These are phyloP conservation scores for Psilocybe azurescens DNA, from an alignment of 768 basidiomycete species.

Conservation along the genomic window DNA sequence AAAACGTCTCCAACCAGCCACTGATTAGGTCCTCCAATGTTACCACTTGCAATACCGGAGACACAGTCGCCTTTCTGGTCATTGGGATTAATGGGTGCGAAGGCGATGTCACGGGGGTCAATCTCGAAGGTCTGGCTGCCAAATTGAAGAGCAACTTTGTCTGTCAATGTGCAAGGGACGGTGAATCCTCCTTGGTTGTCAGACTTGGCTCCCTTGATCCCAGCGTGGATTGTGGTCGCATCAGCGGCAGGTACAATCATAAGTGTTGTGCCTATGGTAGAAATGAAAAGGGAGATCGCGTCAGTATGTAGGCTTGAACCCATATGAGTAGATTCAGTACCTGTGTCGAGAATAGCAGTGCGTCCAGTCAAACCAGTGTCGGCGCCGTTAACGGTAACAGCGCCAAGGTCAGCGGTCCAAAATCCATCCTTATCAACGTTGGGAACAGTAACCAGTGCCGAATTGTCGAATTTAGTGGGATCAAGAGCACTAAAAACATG, in stretches of 20 bases:
- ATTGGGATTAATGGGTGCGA: slow-evolving; percentile 53
- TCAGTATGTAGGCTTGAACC: not conserved
- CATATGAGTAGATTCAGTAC: slow-evolving; percentile 12
- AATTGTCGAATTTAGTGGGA: slow-evolving; percentile 64
- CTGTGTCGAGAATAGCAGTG: slow-evolving; percentile 76
- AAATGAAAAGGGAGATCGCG: slow-evolving; percentile 23
- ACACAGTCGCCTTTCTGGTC: slow-evolving; percentile 66
- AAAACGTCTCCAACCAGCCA: slow-evolving; percentile 57
- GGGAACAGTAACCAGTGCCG: slow-evolving; percentile 59
- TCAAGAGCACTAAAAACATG: slow-evolving; percentile 58
- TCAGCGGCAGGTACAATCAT: slow-evolving; percentile 48
- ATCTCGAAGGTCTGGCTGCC: slow-evolving; percentile 56
- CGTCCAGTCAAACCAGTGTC: slow-evolving; percentile 59
- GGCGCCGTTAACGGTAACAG: slow-evolving; percentile 61
- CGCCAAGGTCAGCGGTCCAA: slow-evolving; percentile 76
- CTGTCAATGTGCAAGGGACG: slow-evolving; percentile 49
- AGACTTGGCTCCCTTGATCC: slow-evolving; percentile 46
- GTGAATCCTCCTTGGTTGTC: slow-evolving; percentile 56
- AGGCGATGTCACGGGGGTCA: slow-evolving; percentile 67
- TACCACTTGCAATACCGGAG: slow-evolving; percentile 71
- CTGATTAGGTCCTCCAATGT: slow-evolving; percentile 48
- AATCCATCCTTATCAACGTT: slow-evolving; percentile 76
- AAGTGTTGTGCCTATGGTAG: slow-evolving; percentile 45
- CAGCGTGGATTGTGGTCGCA: slow-evolving; percentile 43
- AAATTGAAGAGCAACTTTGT: slow-evolving; percentile 52